Percentiles rank a stretch among this genome's conserved stretches.
These are phyloP conservation scores for Biancaea sappan DNA, from an alignment of 306 rosid genomes.

Conservation along the genomic window DNA sequence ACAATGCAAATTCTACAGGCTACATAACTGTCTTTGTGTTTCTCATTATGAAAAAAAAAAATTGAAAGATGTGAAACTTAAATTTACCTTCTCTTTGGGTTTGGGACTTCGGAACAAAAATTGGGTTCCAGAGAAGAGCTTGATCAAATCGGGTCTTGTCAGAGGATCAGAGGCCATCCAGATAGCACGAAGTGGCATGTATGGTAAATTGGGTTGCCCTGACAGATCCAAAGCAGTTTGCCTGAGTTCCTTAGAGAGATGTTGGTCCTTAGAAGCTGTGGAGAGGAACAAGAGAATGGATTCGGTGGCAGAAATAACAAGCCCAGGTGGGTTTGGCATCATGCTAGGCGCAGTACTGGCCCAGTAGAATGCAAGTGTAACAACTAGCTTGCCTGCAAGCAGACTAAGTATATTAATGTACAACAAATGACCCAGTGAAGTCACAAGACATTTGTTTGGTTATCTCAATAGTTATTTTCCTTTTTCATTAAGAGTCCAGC, in stretches of 20 bases:
- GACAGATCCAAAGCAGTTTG: constrained; percentile 57
- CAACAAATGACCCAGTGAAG: not conserved
- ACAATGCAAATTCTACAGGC: constrained; percentile 1
- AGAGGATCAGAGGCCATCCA: constrained; percentile 60
- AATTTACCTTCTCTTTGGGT: constrained; percentile 78
- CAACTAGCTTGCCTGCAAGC: constrained; percentile 3
- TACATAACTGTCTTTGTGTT: not conserved
- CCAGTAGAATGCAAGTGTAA: not conserved
- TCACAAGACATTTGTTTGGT: not conserved
- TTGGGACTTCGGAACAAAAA: constrained; percentile 70
- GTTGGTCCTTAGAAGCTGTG: constrained; percentile 50
- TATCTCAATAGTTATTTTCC: not conserved
- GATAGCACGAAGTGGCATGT: constrained; percentile 55
- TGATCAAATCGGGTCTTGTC: constrained; percentile 48
- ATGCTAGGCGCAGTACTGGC: constrained; percentile 9
- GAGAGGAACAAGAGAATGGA: constrained; percentile 56
- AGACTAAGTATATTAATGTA: not conserved
- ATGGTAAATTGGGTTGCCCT: constrained; percentile 48
- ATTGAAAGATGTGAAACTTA: not conserved
- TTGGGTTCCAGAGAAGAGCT: constrained; percentile 54
- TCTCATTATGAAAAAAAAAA: not conserved
- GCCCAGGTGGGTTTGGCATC: constrained; percentile 45
- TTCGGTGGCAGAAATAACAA: constrained; percentile 53
- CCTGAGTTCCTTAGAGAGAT: constrained; percentile 60
- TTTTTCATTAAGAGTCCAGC: not conserved